Base-by-base conservation (phyloP, 306 rosid species). In the Myrica gale region DNA sequence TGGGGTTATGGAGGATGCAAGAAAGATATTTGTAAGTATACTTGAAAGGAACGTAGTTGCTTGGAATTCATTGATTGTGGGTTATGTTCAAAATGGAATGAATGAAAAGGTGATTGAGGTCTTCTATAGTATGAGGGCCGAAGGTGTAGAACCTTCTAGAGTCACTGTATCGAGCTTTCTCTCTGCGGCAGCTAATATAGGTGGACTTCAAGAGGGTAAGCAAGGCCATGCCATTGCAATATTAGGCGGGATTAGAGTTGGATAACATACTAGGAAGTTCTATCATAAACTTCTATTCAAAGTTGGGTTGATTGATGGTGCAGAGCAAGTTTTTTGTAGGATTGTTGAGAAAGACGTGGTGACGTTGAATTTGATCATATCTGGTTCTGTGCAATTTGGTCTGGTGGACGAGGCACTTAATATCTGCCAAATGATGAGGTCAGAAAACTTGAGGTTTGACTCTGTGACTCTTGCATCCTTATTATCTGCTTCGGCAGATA, bases 1-100 rank as follows among this genome's bases (percentile, higher is more conserved):
- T 71, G 91, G 93, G 61, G 55, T 63, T 62, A 73, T 89, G 60
- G 86, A 82, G 66, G 88, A 87, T 73, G 98, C 96, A 69, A 79
- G 78, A 74, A 88, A 53, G 87, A 87, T 89, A 86, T 94, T 94
- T 55, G 94, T 82, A 78, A 76, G 43, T 17, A 90, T 91, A 84
- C 58, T 50, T 66, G 85, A 87, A 15, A 90, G 74, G 78, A 90
- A 86, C 68, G 83, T 66, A 20, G 87, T 94, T 56, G 82, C 91
- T 46, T 94, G 97, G 98, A 94, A 91, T 76, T 88, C 96, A 0
- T 82, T 94, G 93, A 77, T 91, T 55, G 85, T 82, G 69, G 79
- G 78, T 51, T 85, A 83, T 58, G 87, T 86, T 0, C 96, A 85
- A 12, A 91, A 89, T 71, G 96, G 96, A 26, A 78, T 79, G 82